A percentile compares a stretch with the other conserved stretches of the same genome.
These are phyloP conservation scores for Nicotiana otophora DNA, from an alignment of 257 asterid genomes.

Conservation along the genomic window DNA sequence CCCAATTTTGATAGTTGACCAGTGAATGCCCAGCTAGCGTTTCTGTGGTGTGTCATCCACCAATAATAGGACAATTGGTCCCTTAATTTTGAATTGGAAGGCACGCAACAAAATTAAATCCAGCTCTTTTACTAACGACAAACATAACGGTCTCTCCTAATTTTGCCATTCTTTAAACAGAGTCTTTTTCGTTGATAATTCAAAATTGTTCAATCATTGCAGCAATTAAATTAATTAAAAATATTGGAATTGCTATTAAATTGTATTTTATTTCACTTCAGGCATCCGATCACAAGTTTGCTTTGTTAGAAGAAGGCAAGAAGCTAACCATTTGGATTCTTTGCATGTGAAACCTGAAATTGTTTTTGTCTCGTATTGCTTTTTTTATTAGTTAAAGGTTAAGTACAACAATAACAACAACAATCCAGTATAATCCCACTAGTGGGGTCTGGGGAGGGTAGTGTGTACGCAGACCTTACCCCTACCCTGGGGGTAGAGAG, in stretches of 20 bases:
- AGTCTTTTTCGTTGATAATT: neutral
- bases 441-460: no score
- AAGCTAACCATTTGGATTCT: neutral
- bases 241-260: neutral
- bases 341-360: neutral
- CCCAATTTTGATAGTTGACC: neutral
- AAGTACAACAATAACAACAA: no score
- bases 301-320: neutral
- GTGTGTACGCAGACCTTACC: no score
- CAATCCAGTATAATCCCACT: no score
- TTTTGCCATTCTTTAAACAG: neutral
- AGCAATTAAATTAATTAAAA: neutral
- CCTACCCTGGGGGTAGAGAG: no score
- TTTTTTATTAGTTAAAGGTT: neutral
- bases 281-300: neutral
- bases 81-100: neutral
- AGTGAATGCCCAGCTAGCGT: neutral
- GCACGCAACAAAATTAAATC: neutral
- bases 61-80: neutral
- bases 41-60: neutral
- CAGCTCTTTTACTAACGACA: neutral
- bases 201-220: neutral
- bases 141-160: neutral
- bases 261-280: neutral
- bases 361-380: neutral